Base-by-base conservation (phyloP, 2,329 filamentous ascomycete species). In the Penicillium sp. region DNA sequence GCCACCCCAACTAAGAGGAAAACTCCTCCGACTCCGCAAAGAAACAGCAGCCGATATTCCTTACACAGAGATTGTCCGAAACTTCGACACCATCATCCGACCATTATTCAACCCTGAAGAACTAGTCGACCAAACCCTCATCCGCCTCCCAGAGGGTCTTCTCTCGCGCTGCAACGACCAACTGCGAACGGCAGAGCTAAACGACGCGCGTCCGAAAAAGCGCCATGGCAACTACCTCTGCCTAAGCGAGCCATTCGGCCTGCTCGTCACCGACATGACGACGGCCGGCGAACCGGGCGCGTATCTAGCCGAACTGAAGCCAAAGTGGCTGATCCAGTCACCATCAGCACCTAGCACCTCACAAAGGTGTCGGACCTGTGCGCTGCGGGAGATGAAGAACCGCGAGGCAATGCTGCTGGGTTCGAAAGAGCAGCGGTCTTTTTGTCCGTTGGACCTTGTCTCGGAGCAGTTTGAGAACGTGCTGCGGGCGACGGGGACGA, bases 241-340 rank as follows among this genome's bases (percentile, higher is more conserved):
- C 4, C 72, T 77, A 12, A 77, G 80, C 35, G 80, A 86, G 57
- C 67, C 65, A 3, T 80, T 82, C 62, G 88, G 83, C 5, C 80
- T 89, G 60, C 71, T 92, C 3, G 79, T 92, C 41, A 84, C 85
- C 52, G 86, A 91, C 62, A 91, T 92, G 86, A 79, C 77, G 2
- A 72, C 75, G 6, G 60, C 60, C 25, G 58, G 60, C 8, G 65
- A 66, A 13, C 61, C 66, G 0, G 63, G 62, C 3, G 61, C 63
- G 40, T 67, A 40, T 37, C 64, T 87, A 28, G 72, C 88, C 48
- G 87, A 92, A 65, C 86, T 92, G 71, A 93, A 93, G 66, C 88
- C 88, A 12, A 93, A 93, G 70, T 93, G 88, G 88, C 79, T 93
- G 22, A 72, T 78, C 8, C 87, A 90, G 65, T 91, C 87, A 2